Conservation (phyloP, 441 rosid species). For the Lepidium campestre region DNA sequence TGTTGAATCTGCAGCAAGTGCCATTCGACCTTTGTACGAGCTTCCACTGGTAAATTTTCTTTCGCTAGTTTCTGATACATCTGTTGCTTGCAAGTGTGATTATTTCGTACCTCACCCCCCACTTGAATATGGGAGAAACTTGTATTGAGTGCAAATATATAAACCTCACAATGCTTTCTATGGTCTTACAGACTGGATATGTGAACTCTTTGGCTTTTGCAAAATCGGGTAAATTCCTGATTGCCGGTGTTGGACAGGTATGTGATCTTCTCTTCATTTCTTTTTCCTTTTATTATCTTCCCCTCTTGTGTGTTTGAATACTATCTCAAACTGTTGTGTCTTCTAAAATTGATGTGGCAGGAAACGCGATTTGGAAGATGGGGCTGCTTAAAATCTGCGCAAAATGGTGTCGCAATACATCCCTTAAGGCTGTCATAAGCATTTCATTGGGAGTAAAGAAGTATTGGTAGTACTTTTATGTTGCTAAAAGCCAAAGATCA, state of each 20-base stretch:
- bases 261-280: not conserved
- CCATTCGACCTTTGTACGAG: slow-evolving; percentile 49
- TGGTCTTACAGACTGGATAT: slow-evolving; percentile 63
- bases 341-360: slow-evolving; percentile 28
- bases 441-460: not conserved
- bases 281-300: not conserved
- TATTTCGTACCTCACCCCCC: not conserved
- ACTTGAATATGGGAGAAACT: not conserved
- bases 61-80: not conserved
- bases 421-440: slow-evolving; percentile 46
- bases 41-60: slow-evolving; percentile 68
- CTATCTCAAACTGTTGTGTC: not conserved
- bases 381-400: slow-evolving; percentile 55
- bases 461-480: slow-evolving; percentile 11
- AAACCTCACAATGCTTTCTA: slow-evolving; percentile 13
- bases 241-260: slow-evolving; percentile 94
- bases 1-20: slow-evolving; percentile 43
- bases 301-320: not conserved
- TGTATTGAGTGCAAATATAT: not conserved
- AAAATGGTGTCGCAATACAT: slow-evolving; percentile 75
- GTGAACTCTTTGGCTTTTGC: slow-evolving; percentile 91
- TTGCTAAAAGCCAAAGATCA: not conserved
- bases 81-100: not conserved
- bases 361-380: slow-evolving; percentile 95
- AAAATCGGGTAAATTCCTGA: slow-evolving; percentile 71